These are phyloP conservation scores for Coemansia sp. DNA, from an alignment of 192 early-diverging fungal genomes.

Conservation along the genomic window DNA sequence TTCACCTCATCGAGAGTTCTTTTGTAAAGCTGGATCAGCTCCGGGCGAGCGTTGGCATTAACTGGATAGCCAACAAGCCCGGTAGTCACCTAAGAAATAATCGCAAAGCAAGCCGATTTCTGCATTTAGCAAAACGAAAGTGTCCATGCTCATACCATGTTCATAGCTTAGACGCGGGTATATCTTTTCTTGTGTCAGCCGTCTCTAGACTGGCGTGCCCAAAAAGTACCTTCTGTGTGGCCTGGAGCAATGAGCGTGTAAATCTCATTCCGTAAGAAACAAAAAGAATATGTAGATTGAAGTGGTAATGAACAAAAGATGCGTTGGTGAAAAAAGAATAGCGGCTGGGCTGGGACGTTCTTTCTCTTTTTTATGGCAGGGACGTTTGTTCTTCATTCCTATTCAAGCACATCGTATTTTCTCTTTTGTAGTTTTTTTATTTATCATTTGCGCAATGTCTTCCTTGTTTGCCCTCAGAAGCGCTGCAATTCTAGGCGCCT, in stretches of 20 bases:
- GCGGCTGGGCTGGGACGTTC: neutral
- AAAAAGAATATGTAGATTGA: neutral
- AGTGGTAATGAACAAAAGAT: neutral
- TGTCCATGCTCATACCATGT: neutral
- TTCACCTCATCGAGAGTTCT: conserved; percentile 72
- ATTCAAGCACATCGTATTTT: no score
- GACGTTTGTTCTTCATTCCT: neutral
- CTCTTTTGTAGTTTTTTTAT: neutral
- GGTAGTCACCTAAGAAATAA: conserved; percentile 60
- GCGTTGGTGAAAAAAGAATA: neutral
- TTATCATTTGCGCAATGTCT: conserved; percentile 17
- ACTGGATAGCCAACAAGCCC: conserved; percentile 86
- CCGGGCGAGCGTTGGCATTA: conserved; percentile 82
- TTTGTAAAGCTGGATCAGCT: conserved; percentile 82
- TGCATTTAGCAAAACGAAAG: neutral
- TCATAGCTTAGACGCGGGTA: neutral
- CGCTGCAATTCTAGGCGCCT: conserved; percentile 48
- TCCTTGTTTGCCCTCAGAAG: conserved; percentile 30
- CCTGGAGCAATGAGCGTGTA: conserved; percentile 43
- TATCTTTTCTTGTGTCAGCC: neutral
- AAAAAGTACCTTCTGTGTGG: conserved; percentile 40
- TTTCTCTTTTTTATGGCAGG: neutral
- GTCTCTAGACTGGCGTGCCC: neutral
- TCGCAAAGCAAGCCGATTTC: neutral
- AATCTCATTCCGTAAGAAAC: conserved; percentile 26